These are phyloP conservation scores for Thermomucor indicae-seudaticae DNA, from an alignment of 371 early-diverging fungal species.

Conservation along the genomic window DNA sequence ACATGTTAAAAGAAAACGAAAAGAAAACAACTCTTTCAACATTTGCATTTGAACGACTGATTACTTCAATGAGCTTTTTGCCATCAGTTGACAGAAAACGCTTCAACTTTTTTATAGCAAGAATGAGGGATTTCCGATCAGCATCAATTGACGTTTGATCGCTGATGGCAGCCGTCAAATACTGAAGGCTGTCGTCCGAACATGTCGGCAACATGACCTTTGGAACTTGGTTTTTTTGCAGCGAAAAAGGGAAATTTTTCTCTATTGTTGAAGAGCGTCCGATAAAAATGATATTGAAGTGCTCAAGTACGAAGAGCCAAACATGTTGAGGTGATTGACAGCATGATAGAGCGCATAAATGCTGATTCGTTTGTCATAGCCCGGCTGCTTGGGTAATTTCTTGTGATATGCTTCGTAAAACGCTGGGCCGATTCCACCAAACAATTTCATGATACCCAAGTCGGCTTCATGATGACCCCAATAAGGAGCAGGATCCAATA, in stretches of 20 bases:
- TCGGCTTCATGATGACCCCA: constrained; percentile 10
- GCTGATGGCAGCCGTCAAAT: no score
- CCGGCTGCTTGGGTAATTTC: constrained; percentile 11
- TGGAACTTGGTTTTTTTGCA: no score
- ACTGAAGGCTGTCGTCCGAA: no score
- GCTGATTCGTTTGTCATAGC: constrained; percentile 6
- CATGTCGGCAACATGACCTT: no score
- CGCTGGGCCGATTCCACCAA: constrained; percentile 4
- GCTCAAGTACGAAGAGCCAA: constrained; percentile 9
- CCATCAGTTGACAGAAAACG: constrained; percentile 13
- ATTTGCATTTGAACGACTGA: no score
- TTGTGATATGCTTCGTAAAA: constrained; percentile 12
- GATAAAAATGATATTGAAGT: constrained; percentile 4
- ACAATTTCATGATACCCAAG: constrained; percentile 11
- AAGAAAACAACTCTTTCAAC: no score
- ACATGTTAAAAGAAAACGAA: no score
- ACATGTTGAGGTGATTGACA: constrained; percentile 16
- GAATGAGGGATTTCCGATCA: constrained; percentile 3
- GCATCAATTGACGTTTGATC: no score
- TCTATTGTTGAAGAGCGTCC: background rate
- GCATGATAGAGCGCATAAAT: constrained; percentile 11
- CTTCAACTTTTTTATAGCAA: constrained; percentile 11
- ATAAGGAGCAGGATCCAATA: constrained; percentile 11
- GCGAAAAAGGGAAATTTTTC: background rate
- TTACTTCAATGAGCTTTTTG: constrained; percentile 14